These are phyloP conservation scores for Calocybe indica DNA, from an alignment of 768 basidiomycete species.

Conservation along the genomic window DNA sequence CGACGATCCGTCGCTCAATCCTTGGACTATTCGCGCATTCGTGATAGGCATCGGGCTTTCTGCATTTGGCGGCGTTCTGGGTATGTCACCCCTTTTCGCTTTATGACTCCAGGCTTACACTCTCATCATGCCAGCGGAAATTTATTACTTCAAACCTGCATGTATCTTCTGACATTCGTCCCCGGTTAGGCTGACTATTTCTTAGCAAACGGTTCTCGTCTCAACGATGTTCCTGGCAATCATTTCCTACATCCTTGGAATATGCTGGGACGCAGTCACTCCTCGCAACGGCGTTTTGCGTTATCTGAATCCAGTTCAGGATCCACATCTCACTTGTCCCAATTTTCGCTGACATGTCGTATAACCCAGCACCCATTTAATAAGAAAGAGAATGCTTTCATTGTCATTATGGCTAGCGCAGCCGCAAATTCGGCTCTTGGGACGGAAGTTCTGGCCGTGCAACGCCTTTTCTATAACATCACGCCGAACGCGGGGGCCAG, in stretches of 20 bases:
- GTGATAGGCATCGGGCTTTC: slow-evolving; percentile 49
- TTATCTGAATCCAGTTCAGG: slow-evolving; percentile 64
- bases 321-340: slow-evolving; percentile 14
- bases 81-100: slow-evolving; percentile 29
- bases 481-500: slow-evolving; percentile 13
- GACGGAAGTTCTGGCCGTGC: slow-evolving; percentile 54
- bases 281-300: slow-evolving; percentile 41
- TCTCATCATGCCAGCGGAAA: not conserved
- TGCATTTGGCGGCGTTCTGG: slow-evolving; percentile 48
- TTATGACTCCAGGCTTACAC: not conserved
- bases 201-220: slow-evolving; percentile 36
- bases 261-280: slow-evolving; percentile 32
- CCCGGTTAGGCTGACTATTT: too few species aligned
- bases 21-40: slow-evolving; percentile 51
- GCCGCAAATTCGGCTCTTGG: slow-evolving; percentile 53
- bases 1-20: slow-evolving; percentile 43
- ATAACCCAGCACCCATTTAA: slow-evolving; percentile 19
- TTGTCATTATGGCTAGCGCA: slow-evolving; percentile 56
- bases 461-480: slow-evolving; percentile 40
- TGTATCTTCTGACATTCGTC: too few species aligned
- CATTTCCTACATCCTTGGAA: slow-evolving; percentile 46
- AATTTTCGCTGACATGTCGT: slow-evolving; percentile 1
- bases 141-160: slow-evolving; percentile 14
- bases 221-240: slow-evolving; percentile 46
- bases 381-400: slow-evolving; percentile 54